These are phyloP conservation scores for Capsella bursapastoris DNA, from an alignment of 345 rosid genomes.

Conservation along the genomic window DNA sequence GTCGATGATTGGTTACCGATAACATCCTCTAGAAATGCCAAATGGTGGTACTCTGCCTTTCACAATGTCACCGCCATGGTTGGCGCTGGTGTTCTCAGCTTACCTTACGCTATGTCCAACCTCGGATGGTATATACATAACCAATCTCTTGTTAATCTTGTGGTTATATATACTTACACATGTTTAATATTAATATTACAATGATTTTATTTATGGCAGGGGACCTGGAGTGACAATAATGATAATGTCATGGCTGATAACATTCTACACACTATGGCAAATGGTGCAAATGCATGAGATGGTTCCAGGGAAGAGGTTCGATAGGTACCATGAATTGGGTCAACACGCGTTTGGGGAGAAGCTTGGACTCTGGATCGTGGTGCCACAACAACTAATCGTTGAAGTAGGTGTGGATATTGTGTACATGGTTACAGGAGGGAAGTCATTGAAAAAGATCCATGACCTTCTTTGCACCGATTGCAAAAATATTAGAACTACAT, in stretches of 20 bases:
- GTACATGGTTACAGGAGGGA: slow-evolving; percentile 87
- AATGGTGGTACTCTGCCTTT: slow-evolving; percentile 94
- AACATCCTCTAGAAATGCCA: slow-evolving; percentile 70
- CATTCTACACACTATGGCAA: slow-evolving; percentile 84
- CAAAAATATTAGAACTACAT: slow-evolving; percentile 54
- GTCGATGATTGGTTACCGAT: slow-evolving; percentile 79
- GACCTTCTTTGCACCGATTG: slow-evolving; percentile 57
- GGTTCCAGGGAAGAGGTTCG: slow-evolving; percentile 77
- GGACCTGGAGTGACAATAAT: slow-evolving; percentile 69
- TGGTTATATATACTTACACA: no score
- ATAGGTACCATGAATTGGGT: slow-evolving; percentile 81
- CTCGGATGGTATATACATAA: slow-evolving; percentile 78
- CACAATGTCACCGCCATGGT: slow-evolving; percentile 93
- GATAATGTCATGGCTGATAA: slow-evolving; percentile 67
- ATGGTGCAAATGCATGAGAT: slow-evolving; percentile 93
- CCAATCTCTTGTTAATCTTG: neutral
- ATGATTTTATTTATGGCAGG: slow-evolving; percentile 45
- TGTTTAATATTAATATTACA: neutral
- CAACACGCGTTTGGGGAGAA: slow-evolving; percentile 79
- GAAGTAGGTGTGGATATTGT: slow-evolving; percentile 71
- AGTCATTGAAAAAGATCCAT: slow-evolving; percentile 75
- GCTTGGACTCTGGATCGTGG: slow-evolving; percentile 78
- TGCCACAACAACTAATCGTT: slow-evolving; percentile 77
- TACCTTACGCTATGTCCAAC: slow-evolving; percentile 80
- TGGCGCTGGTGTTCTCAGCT: no score